phyloP scores from a whole-genome alignment of 2,329 filamentous ascomycete genomes.

The Ophiocordyceps robertsii region DNA sequence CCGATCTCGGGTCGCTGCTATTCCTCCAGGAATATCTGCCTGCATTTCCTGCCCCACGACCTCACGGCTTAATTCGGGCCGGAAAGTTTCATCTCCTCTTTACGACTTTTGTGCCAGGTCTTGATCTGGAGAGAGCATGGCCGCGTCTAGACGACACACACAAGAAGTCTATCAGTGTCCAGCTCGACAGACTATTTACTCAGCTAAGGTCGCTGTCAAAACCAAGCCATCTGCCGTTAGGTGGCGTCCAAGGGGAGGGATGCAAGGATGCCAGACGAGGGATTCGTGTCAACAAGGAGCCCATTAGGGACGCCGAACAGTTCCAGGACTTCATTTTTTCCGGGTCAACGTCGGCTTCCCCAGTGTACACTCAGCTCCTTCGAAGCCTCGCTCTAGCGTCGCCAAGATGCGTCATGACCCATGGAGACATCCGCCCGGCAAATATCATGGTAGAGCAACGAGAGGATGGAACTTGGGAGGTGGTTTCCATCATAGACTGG shows the following conservation, averaged over 20 bases:
- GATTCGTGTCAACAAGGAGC: not conserved
- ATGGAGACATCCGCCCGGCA: conserved; percentile 3
- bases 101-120: no score
- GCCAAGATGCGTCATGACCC: conserved; percentile 4
- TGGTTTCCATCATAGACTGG: conserved; percentile 1
- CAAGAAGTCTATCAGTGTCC: conserved; percentile 4
- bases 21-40: conserved; percentile 3
- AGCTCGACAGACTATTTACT: conserved; percentile 4
- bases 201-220: conserved; percentile 5
- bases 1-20: conserved; percentile 2
- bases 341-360: conserved; percentile 1
- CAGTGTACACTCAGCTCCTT: conserved; percentile 2
- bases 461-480: no score
- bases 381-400: conserved; percentile 1
- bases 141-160: conserved; percentile 1
- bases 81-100: no score
- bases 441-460: no score
- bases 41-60: conserved; percentile 2
- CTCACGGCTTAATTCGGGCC: not conserved
- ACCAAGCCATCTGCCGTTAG: conserved; percentile 1
- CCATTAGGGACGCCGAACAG: conserved; percentile 1
- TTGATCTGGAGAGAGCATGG: no score
- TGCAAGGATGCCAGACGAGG: conserved; percentile 3
- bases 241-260: conserved; percentile 3
- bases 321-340: conserved; percentile 5